phyloP scores from a whole-genome alignment of 23 red algal species.

The Gracilaria gracilis region DNA sequence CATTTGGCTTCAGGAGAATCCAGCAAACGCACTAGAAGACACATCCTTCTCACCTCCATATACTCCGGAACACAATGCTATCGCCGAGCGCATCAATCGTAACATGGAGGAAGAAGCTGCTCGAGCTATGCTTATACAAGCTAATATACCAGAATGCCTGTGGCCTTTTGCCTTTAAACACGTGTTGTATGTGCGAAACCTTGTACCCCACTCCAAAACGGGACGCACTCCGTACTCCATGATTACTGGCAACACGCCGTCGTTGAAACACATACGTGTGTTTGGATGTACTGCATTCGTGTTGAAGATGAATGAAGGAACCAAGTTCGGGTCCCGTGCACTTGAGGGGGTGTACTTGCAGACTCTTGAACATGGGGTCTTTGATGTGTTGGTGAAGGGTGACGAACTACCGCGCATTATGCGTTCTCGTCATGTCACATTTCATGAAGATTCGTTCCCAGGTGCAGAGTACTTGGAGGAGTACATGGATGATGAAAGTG shows the following conservation, averaged over 20 bases:
- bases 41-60: not conserved
- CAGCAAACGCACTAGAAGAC: not conserved
- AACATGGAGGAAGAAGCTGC: not conserved
- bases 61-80: not conserved
- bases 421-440: not conserved
- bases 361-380: not conserved
- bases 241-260: not conserved
- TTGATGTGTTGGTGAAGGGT: not conserved
- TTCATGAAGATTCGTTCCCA: not conserved
- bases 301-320: not conserved
- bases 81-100: not conserved
- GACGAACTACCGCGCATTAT: not conserved
- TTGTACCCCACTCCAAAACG: not conserved
- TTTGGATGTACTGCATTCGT: not conserved
- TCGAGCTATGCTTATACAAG: too few species aligned
- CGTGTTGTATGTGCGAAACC: not conserved
- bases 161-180: too few species aligned
- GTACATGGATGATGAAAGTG: not conserved
- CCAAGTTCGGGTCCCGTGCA: not conserved
- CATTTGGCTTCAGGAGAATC: not conserved
- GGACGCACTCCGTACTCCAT: not conserved
- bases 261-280: not conserved
- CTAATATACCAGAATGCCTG: too few species aligned
- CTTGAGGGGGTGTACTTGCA: not conserved
- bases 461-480: not conserved